phyloP scores from a whole-genome alignment of 768 basidiomycete species.

The Imleria badia region DNA sequence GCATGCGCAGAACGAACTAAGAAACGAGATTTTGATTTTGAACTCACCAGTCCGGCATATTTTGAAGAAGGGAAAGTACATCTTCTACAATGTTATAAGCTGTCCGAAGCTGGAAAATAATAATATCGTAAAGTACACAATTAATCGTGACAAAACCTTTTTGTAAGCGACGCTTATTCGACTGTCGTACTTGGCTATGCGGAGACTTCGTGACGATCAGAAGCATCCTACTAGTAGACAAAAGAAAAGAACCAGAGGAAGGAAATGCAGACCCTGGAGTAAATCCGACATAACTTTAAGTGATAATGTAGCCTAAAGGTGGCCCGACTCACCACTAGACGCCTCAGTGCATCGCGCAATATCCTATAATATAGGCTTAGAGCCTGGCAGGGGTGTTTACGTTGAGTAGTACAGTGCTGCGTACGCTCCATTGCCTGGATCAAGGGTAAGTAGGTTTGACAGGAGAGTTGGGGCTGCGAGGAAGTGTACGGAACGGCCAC shows the following conservation, averaged over 20 bases:
- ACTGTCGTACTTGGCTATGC: background rate
- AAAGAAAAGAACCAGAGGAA: background rate
- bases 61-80: too few species aligned
- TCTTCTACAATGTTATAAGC: too few species aligned
- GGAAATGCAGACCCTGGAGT: background rate
- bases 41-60: background rate
- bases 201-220: conserved; percentile 9
- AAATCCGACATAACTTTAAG: background rate
- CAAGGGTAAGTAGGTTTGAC: background rate
- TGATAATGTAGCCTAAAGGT: background rate
- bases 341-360: background rate
- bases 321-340: background rate
- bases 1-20: background rate
- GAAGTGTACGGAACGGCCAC: background rate
- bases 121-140: background rate
- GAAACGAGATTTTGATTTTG: conserved; percentile 2
- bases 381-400: conserved; percentile 2
- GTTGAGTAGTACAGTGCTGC: background rate
- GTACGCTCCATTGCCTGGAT: background rate
- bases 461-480: background rate
- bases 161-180: conserved; percentile 19
- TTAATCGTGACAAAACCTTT: conserved; percentile 3
- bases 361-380: too few species aligned
- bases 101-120: too few species aligned
- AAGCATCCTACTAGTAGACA: conserved; percentile 10